Percentiles rank a stretch among this genome's conserved stretches.
Evolutionary conservation across 306 rosid species (phyloP).

Genomic region (Quercus suber): DNA sequence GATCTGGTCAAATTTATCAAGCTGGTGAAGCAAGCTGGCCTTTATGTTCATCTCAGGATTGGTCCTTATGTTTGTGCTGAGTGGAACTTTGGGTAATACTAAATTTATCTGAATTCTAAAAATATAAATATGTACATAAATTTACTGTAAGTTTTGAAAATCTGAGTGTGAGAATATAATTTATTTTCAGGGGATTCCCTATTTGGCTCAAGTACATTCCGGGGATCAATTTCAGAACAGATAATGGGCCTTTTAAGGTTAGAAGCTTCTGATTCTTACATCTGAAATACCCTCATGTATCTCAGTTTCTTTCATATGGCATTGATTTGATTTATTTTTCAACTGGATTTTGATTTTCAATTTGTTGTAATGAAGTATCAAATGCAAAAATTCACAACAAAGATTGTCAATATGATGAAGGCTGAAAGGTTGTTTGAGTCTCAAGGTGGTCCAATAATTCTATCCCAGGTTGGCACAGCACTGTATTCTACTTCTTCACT

Average conservation of each 20-base stretch:
- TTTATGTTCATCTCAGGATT: slow-evolving; percentile 84
- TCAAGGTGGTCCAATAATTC: slow-evolving; percentile 94
- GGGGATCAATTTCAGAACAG: slow-evolving; percentile 89
- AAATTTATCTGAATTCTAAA: not conserved
- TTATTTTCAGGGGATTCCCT: slow-evolving; percentile 80
- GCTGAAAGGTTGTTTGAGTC: slow-evolving; percentile 80
- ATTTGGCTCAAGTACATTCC: slow-evolving; percentile 97
- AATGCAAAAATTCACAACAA: slow-evolving; percentile 79
- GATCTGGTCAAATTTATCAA: slow-evolving; percentile 86
- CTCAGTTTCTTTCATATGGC: not conserved
- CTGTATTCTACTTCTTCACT: slow-evolving; percentile 10
- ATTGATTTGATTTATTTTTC: not conserved
- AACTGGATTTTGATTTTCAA: slow-evolving; percentile 22
- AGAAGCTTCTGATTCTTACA: slow-evolving; percentile 17
- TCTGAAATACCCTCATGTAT: not conserved
- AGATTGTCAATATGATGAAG: slow-evolving; percentile 95
- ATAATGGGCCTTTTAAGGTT: slow-evolving; percentile 93
- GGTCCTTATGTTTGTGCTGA: slow-evolving; percentile 99
- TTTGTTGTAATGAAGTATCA: slow-evolving; percentile 48
- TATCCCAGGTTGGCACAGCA: slow-evolving; percentile 73
- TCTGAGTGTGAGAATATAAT: not conserved
- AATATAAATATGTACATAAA: not conserved
- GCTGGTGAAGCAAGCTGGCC: slow-evolving; percentile 95
- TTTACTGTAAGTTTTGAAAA: not conserved
- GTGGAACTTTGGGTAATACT: slow-evolving; percentile 92